Evolutionary conservation across 2,329 filamentous ascomycete genomes (phyloP).

Genomic region (Lachnellula arida): DNA sequence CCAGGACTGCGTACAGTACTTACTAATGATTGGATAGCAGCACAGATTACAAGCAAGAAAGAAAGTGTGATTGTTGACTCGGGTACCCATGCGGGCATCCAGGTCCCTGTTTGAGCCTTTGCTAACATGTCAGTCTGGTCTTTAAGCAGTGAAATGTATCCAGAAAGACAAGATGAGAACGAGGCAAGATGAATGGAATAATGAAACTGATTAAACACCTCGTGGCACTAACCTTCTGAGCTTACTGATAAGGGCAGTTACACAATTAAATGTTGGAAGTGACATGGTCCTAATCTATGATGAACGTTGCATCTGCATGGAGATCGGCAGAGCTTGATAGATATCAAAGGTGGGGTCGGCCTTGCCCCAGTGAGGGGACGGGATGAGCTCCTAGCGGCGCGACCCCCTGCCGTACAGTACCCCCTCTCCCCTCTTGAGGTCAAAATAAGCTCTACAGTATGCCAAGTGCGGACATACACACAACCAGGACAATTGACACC

Average conservation of each 20-base stretch:
- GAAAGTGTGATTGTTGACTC: slow-evolving; percentile 38
- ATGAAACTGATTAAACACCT: neutral
- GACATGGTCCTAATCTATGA: neutral
- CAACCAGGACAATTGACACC: no score
- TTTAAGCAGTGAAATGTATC: neutral
- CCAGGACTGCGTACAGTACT: slow-evolving; percentile 8
- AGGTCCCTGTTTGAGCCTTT: slow-evolving; percentile 39
- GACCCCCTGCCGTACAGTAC: no score
- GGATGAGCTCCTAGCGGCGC: no score
- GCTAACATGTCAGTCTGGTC: slow-evolving; percentile 29
- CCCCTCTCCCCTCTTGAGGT: no score
- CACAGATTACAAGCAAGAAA: slow-evolving; percentile 39
- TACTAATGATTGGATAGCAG: slow-evolving; percentile 41
- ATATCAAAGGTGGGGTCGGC: neutral
- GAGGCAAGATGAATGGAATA: neutral
- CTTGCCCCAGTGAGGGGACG: neutral
- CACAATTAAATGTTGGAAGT: neutral
- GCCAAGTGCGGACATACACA: no score
- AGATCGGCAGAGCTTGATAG: neutral
- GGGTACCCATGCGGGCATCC: slow-evolving; percentile 44
- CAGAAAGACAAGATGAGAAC: neutral
- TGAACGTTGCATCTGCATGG: neutral
- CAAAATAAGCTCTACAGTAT: no score
- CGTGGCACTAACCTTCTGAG: neutral
- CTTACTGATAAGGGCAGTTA: neutral